Evolutionary conservation across 441 rosid genomes (phyloP), one percentile per base, ranked within the genome.

Genomic region (Gossypium gossypioides): DNA sequence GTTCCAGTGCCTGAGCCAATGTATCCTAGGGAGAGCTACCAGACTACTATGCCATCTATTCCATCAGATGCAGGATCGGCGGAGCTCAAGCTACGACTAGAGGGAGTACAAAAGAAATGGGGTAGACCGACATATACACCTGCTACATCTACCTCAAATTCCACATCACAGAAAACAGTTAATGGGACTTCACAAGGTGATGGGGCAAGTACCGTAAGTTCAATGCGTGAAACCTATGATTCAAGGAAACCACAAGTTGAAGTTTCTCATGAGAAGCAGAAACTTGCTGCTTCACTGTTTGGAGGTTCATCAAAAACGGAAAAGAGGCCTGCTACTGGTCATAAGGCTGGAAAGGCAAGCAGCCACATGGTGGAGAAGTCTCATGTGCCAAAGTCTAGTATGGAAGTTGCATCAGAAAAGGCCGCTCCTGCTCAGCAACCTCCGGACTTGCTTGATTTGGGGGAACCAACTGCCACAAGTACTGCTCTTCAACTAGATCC

Each of bases 71-170:
- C 89, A 40, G 89, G 87, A 58, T 81, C 86, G 32, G 75, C 85
- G 37, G 94, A 84, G 61, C 83, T 96, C 69, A 92, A 81, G 91
- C 81, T 96, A 69, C 90, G 91, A 69, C 92, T 96, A n/a, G 99
- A 92, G 83, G 99, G 99, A 60, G 92, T 96, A 27, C 97, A 91
- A 72, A 91, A 85, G 83, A 96, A 92, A 85, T 92, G 98, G 99
- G 98, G 98, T 21, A 81, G 81, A 77, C 87, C 92, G 4, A 85
- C 78, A 69, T 90, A 87, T 79, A 79, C 88, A 6, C 29, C 88
- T 46, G 72, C 87, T 62, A 24, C 89, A 15, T 77, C 97, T 63
- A 74, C 84, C 61, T 74, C 84, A 44, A 76, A 58, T 66, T 71
- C 87, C 57, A 58, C 88, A 66, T 76, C 85, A 4, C 90, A 82